A percentile compares a stretch with the other conserved stretches of the same genome.
Conservation (phyloP, 2,329 filamentous ascomycete species). For the Kalmusia sp. region DNA sequence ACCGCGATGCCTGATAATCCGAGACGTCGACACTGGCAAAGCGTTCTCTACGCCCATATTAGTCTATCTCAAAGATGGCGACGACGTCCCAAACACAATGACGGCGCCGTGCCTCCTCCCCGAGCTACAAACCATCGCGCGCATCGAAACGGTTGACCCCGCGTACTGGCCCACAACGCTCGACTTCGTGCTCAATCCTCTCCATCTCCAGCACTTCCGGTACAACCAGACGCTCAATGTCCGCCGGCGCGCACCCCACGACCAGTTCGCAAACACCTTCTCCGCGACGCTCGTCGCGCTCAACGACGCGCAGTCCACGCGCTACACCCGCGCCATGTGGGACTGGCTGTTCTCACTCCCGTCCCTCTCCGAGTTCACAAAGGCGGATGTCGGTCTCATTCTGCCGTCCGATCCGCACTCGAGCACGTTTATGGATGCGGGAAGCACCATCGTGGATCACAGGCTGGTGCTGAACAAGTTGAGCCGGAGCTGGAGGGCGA, state of each 20-base stretch:
- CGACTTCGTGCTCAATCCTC: conserved; percentile 71
- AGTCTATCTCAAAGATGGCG: conserved; percentile 63
- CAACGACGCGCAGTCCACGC: conserved; percentile 61
- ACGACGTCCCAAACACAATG: conserved; percentile 38
- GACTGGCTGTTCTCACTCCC: conserved; percentile 77
- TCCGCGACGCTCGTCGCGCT: conserved; percentile 76
- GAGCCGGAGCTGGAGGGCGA: conserved; percentile 54
- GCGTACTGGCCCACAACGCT: conserved; percentile 84
- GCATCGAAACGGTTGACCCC: conserved; percentile 67
- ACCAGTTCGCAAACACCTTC: conserved; percentile 71
- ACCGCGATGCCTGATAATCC: conserved; percentile 83
- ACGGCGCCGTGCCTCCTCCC: conserved; percentile 67
- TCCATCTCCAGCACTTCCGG: conserved; percentile 69
- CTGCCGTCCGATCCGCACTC: conserved; percentile 50
- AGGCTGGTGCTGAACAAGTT: conserved; percentile 66
- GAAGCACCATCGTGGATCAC: conserved; percentile 72
- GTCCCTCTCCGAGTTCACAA: conserved; percentile 52
- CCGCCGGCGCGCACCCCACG: conserved; percentile 66
- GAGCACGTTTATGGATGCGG: conserved; percentile 59
- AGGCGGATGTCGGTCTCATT: conserved; percentile 66
- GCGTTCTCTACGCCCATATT: conserved; percentile 77
- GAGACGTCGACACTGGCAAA: conserved; percentile 83
- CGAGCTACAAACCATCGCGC: conserved; percentile 68
- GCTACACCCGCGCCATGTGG: conserved; percentile 58
- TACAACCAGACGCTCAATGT: conserved; percentile 77